A percentile compares a stretch with the other conserved stretches of the same genome.
Conservation (phyloP, 441 rosid genomes). For the Erodium texanum region DNA sequence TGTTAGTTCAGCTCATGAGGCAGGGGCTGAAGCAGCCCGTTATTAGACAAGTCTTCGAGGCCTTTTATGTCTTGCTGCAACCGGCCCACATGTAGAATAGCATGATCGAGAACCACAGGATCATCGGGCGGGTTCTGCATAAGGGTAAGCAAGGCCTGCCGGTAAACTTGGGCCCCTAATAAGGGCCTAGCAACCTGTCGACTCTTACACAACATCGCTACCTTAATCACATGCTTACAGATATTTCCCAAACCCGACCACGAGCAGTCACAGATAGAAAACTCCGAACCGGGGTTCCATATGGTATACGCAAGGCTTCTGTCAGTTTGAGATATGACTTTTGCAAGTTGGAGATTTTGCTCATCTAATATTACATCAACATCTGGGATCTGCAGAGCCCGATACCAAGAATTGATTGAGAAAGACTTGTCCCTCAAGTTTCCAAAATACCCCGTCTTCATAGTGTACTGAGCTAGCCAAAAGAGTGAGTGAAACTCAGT, state of each 20-base stretch:
- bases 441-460: slow-evolving; percentile 38
- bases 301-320: slow-evolving; percentile 29
- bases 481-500: slow-evolving; percentile 42
- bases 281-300: slow-evolving; percentile 59
- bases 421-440: slow-evolving; percentile 28
- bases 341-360: slow-evolving; percentile 40
- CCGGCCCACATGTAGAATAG: slow-evolving; percentile 30
- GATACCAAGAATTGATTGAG: slow-evolving; percentile 41
- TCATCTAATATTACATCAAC: slow-evolving; percentile 35
- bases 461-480: slow-evolving; percentile 38
- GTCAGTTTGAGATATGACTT: slow-evolving; percentile 39
- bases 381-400: slow-evolving; percentile 37
- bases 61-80: slow-evolving; percentile 44
- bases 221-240: slow-evolving; percentile 47
- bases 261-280: slow-evolving; percentile 40
- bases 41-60: slow-evolving; percentile 44
- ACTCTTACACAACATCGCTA: slow-evolving; percentile 39
- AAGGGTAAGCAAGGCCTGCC: slow-evolving; percentile 38
- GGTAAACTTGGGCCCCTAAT: slow-evolving; percentile 34
- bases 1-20: slow-evolving; percentile 29
- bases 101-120: slow-evolving; percentile 43
- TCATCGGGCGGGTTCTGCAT: slow-evolving; percentile 41
- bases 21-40: slow-evolving; percentile 39
- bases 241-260: slow-evolving; percentile 42
- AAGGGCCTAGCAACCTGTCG: slow-evolving; percentile 45